Conservation (phyloP, 192 early-diverging fungal genomes). For the Spizellomyces sp. region DNA sequence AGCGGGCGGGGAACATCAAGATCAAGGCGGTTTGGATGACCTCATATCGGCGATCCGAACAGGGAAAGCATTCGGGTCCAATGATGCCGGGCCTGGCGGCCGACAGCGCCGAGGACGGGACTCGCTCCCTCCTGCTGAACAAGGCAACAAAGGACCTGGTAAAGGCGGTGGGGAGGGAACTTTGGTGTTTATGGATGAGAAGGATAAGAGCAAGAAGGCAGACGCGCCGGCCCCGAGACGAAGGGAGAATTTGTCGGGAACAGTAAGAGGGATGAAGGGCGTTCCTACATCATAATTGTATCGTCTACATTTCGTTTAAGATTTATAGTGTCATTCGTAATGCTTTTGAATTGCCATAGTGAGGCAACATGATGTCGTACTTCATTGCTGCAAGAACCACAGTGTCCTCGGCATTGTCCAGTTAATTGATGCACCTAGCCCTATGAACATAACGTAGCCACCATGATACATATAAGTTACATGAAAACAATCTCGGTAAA, state of each 20-base stretch:
- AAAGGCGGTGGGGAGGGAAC: background rate
- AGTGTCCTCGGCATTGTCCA: no score
- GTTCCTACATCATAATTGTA: background rate
- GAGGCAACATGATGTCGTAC: no score
- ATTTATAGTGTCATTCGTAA: no score
- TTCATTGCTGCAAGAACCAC: no score
- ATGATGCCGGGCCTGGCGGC: constrained; percentile 1
- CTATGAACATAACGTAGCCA: no score
- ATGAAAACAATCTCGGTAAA: no score
- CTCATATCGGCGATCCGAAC: constrained; percentile 52
- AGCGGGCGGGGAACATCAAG: constrained; percentile 11
- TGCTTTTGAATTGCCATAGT: no score
- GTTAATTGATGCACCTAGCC: no score
- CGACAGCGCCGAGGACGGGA: constrained; percentile 16
- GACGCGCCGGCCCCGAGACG: background rate
- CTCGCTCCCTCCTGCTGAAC: background rate
- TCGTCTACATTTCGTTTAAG: no score
- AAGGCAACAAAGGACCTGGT: no score
- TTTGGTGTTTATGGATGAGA: background rate
- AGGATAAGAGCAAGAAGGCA: background rate
- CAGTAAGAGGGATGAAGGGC: constrained; percentile 13
- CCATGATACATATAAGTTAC: no score
- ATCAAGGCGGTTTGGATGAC: constrained; percentile 52
- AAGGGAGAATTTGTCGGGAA: constrained; percentile 10
- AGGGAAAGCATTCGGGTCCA: constrained; percentile 43